Percentiles rank a stretch among this genome's conserved stretches.
Conservation (phyloP, 257 asterid genomes). For the Nicotiana undulata region DNA sequence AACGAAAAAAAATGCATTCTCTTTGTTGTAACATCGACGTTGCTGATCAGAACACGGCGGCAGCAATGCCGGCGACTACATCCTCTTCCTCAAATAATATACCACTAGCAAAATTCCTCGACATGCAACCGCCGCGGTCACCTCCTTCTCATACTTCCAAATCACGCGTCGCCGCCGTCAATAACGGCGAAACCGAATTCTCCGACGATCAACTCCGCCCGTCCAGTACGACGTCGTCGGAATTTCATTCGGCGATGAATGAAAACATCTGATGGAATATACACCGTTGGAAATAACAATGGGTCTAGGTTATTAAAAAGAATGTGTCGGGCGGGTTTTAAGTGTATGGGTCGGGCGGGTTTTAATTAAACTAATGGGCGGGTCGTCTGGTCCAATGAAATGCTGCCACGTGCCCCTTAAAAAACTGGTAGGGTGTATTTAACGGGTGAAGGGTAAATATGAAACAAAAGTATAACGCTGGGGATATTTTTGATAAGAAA, state of each 20-base stretch:
- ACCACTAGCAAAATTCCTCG: conserved; percentile 4
- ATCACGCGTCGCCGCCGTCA: background rate
- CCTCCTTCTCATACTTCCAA: background rate
- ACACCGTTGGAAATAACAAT: too few species aligned
- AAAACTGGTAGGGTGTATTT: too few species aligned
- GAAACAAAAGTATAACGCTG: too few species aligned
- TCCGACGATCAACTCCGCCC: background rate
- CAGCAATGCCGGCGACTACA: background rate
- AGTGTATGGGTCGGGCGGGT: too few species aligned
- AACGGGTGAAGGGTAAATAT: too few species aligned
- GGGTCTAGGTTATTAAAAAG: too few species aligned
- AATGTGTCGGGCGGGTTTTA: too few species aligned
- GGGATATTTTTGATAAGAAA: too few species aligned
- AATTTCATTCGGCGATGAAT: conserved; percentile 7
- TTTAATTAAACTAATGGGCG: too few species aligned
- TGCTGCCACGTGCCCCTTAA: too few species aligned
- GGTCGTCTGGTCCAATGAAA: too few species aligned
- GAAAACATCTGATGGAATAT: background rate
- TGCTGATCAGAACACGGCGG: background rate
- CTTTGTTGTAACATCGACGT: conserved; percentile 13
- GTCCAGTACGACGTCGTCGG: background rate
- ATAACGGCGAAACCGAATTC: background rate
- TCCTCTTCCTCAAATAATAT: background rate
- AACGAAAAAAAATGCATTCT: conserved; percentile 1
- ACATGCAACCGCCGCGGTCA: conserved; percentile 8